Percentiles rank a stretch among this genome's conserved stretches.
phyloP scores from a whole-genome alignment of 2,329 filamentous ascomycete genomes.

The Scedosporium aurantiacum region DNA sequence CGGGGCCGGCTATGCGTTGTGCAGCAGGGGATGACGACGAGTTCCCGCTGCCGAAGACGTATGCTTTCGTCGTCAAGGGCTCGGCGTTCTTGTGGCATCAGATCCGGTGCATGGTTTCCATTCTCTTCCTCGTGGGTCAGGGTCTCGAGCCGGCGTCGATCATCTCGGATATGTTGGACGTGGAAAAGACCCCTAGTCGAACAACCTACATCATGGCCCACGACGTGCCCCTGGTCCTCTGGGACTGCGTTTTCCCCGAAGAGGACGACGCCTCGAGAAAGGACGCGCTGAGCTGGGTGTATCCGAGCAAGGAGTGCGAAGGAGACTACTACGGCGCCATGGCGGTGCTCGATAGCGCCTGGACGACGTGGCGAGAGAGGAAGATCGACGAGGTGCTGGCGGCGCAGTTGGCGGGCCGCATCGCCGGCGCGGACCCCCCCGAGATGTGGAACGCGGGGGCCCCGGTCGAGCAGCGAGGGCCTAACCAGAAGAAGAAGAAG shows the following conservation, averaged over 20 bases:
- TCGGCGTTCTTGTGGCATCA: constrained; percentile 97
- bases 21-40: constrained; percentile 7
- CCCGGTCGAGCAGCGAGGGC: constrained; percentile 25
- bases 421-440: constrained; percentile 28
- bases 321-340: constrained; percentile 59
- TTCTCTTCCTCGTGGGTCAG: constrained; percentile 89
- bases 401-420: constrained; percentile 57
- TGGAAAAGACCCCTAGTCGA: constrained; percentile 57
- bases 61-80: constrained; percentile 79
- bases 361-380: constrained; percentile 69
- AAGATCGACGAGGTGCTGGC: constrained; percentile 89
- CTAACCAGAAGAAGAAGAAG: constrained; percentile 16
- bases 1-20: constrained; percentile 18
- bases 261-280: constrained; percentile 22
- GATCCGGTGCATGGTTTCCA: constrained; percentile 83
- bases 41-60: constrained; percentile 50
- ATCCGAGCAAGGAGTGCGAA: constrained; percentile 30
- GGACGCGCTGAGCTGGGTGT: constrained; percentile 66
- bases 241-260: constrained; percentile 79
- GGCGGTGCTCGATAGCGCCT: constrained; percentile 63
- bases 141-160: constrained; percentile 67
- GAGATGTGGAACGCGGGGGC: not conserved
- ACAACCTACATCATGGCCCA: constrained; percentile 86
- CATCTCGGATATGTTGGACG: constrained; percentile 64
- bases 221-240: constrained; percentile 82